Percentiles rank a stretch among this genome's conserved stretches.
phyloP scores from a whole-genome alignment of 805 yeast species.

The Lachancea quebecensis region DNA sequence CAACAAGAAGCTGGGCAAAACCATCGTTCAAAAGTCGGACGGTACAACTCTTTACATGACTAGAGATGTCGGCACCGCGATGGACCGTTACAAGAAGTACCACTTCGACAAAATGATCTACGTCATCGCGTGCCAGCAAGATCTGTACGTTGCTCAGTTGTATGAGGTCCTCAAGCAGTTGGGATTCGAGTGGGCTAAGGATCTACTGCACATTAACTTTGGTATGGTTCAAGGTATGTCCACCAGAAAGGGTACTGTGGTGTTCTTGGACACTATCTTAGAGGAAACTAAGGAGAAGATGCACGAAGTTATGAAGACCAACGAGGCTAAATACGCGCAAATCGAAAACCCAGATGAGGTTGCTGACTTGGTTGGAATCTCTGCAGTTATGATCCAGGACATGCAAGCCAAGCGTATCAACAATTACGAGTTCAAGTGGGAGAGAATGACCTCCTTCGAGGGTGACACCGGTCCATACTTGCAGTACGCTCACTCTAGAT shows the following conservation, averaged over 20 bases:
- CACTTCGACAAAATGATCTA: conserved; percentile 93
- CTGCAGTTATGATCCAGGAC: conserved; percentile 98
- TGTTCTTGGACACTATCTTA: conserved; percentile 88
- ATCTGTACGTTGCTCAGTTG: conserved; percentile 86
- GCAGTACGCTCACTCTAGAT: conserved; percentile 96
- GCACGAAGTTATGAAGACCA: conserved; percentile 94
- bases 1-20: conserved; percentile 89
- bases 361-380: conserved; percentile 92
- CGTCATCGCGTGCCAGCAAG: conserved; percentile 95
- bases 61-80: conserved; percentile 95
- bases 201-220: conserved; percentile 77
- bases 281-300: conserved; percentile 90
- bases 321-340: conserved; percentile 84
- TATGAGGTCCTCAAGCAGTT: conserved; percentile 87
- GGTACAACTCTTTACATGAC: conserved; percentile 93
- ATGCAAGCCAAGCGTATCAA: conserved; percentile 96
- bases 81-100: conserved; percentile 75
- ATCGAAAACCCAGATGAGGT: conserved; percentile 89
- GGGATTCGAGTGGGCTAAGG: conserved; percentile 83
- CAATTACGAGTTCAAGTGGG: conserved; percentile 96
- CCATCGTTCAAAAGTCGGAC: conserved; percentile 86
- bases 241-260: conserved; percentile 96
- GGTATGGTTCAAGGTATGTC: conserved; percentile 99
- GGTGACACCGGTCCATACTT: conserved; percentile 99
- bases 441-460: conserved; percentile 95